phyloP scores from a whole-genome alignment of 768 basidiomycete species.

The Atractiella rhizophila region DNA sequence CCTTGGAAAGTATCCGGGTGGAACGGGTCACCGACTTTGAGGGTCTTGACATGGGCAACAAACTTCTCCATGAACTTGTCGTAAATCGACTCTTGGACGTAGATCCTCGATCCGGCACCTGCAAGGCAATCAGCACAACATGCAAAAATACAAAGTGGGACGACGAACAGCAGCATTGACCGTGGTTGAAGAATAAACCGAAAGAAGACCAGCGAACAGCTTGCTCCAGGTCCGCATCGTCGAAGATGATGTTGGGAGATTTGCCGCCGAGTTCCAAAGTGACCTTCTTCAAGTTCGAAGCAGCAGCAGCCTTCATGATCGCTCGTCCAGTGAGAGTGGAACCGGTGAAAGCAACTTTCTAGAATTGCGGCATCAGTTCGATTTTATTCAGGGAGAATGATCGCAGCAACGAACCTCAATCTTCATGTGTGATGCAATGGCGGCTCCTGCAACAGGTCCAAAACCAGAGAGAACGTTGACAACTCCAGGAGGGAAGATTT shows the following conservation, averaged over 20 bases:
- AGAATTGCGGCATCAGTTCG: constrained; percentile 6
- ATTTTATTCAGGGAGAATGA: no score
- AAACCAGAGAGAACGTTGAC: constrained; percentile 53
- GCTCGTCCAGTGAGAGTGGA: constrained; percentile 53
- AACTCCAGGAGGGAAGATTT: constrained; percentile 33
- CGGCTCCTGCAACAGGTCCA: constrained; percentile 42
- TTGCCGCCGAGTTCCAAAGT: constrained; percentile 45
- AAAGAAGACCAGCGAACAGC: constrained; percentile 25
- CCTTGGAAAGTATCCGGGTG: constrained; percentile 36
- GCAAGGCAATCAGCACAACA: no score
- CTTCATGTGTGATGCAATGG: constrained; percentile 37
- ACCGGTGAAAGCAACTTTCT: constrained; percentile 52
- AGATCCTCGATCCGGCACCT: constrained; percentile 59
- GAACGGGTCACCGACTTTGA: constrained; percentile 49
- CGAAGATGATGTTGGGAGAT: constrained; percentile 38
- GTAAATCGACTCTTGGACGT: constrained; percentile 36
- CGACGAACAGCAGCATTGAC: constrained; percentile 9
- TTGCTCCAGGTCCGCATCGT: constrained; percentile 17
- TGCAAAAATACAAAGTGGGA: no score
- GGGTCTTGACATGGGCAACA: constrained; percentile 28
- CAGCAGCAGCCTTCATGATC: constrained; percentile 52
- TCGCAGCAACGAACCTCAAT: constrained; percentile 21
- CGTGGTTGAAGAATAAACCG: constrained; percentile 43
- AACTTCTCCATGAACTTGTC: constrained; percentile 44
- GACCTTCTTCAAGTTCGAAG: constrained; percentile 59